Conservation (phyloP, 805 yeast genomes). For the Suhomyces canberraensis region DNA sequence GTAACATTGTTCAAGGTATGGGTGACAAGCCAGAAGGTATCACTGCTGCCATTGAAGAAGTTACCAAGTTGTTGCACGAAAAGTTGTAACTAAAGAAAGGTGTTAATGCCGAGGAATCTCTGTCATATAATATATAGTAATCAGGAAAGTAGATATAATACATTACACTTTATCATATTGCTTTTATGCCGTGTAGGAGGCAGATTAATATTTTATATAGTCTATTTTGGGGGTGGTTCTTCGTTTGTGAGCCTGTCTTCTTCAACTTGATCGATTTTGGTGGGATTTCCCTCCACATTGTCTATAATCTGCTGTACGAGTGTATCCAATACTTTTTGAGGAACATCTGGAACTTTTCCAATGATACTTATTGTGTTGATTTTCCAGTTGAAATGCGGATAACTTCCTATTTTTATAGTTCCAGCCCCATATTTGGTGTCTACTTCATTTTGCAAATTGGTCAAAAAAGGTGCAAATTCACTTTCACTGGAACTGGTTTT, state of each 20-base stretch:
- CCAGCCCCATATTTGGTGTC: slow-evolving; percentile 27
- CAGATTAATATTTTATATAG: no score
- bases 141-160: no score
- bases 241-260: slow-evolving; percentile 46
- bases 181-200: no score
- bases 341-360: slow-evolving; percentile 46
- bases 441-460: slow-evolving; percentile 43
- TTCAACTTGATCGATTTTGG: slow-evolving; percentile 52
- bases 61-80: slow-evolving; percentile 57
- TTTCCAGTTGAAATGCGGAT: slow-evolving; percentile 70
- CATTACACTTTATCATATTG: background rate
- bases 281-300: slow-evolving; percentile 49
- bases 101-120: background rate
- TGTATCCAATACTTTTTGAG: slow-evolving; percentile 28
- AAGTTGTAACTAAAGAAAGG: slow-evolving; percentile 42
- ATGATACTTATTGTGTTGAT: slow-evolving; percentile 71
- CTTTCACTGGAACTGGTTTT: slow-evolving; percentile 62
- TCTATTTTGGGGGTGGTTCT: no score
- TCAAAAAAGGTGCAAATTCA: slow-evolving; percentile 62
- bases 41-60: slow-evolving; percentile 68
- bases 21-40: slow-evolving; percentile 78
- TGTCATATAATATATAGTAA: no score
- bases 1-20: slow-evolving; percentile 94
- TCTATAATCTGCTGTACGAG: slow-evolving; percentile 47
- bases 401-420: slow-evolving; percentile 71